Percentiles rank a stretch among this genome's conserved stretches.
Conservation (phyloP, 768 basidiomycete species). For the Kwoniella europaea region DNA sequence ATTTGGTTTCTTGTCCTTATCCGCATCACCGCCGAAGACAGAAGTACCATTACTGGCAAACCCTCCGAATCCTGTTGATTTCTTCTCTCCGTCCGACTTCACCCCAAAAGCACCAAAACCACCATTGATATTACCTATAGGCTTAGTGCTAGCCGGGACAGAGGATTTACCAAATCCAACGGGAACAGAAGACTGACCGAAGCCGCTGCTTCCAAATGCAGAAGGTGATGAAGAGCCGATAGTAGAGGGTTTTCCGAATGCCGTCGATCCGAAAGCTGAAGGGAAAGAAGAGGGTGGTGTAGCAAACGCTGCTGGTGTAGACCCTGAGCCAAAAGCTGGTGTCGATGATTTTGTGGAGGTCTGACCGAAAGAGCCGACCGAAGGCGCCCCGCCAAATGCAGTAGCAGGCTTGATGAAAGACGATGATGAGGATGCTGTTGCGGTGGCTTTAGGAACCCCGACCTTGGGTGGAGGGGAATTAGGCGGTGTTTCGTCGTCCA, state of each 20-base stretch:
- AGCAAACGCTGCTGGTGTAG: slow-evolving; percentile 32
- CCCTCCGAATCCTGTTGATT: slow-evolving; percentile 28
- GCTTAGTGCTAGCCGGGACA: slow-evolving; percentile 14
- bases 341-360: slow-evolving; percentile 25
- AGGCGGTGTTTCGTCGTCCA: slow-evolving; percentile 47
- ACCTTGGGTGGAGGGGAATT: slow-evolving; percentile 29
- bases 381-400: slow-evolving; percentile 37
- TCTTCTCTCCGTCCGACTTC: slow-evolving; percentile 23
- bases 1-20: slow-evolving; percentile 10
- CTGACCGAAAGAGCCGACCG: slow-evolving; percentile 39
- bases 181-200: slow-evolving; percentile 58
- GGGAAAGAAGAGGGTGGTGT: slow-evolving; percentile 21
- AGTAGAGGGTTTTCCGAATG: slow-evolving; percentile 42
- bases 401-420: slow-evolving; percentile 52
- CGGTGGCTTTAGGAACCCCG: slow-evolving; percentile 3
- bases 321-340: slow-evolving; percentile 29
- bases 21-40: slow-evolving; percentile 8
- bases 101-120: slow-evolving; percentile 48
- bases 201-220: slow-evolving; percentile 54
- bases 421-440: slow-evolving; percentile 9
- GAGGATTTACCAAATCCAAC: slow-evolving; percentile 37
- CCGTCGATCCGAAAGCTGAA: slow-evolving; percentile 56
- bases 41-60: slow-evolving; percentile 17
- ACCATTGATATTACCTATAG: slow-evolving; percentile 39
- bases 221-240: slow-evolving; percentile 57